Percentiles rank a stretch among this genome's conserved stretches.
Conservation (phyloP, 139 green algal genomes). For the Ulvella scutata region DNA sequence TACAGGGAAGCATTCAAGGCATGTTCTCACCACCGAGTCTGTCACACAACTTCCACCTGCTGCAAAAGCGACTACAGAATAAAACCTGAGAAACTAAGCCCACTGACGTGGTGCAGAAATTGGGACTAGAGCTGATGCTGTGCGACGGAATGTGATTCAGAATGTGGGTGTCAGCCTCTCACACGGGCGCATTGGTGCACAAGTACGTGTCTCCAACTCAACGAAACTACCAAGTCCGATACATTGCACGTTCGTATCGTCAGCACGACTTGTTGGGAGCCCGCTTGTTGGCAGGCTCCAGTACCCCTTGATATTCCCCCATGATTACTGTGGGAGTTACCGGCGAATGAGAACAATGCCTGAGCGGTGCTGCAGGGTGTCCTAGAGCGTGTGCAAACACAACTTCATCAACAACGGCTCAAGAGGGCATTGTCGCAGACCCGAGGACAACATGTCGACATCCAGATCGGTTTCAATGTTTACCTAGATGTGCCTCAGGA, state of each 20-base stretch:
- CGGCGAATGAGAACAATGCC: not conserved
- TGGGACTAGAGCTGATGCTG: not conserved
- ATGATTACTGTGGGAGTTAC: not conserved
- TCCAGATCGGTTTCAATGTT: conserved; percentile 39
- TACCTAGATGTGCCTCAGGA: conserved; percentile 65
- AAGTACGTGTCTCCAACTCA: not conserved
- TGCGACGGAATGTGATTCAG: not conserved
- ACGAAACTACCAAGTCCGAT: not conserved
- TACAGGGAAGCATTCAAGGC: not conserved
- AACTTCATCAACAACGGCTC: not conserved
- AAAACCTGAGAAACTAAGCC: not conserved
- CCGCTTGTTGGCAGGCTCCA: not conserved
- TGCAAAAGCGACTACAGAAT: too few relatives aligned
- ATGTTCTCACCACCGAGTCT: not conserved
- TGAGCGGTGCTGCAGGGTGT: not conserved
- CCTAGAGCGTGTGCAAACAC: not conserved
- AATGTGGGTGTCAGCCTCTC: not conserved
- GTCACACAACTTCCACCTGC: too few relatives aligned
- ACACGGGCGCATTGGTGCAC: not conserved
- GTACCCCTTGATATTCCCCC: not conserved
- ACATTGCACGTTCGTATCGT: not conserved
- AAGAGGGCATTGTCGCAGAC: not conserved
- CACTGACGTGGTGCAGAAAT: not conserved
- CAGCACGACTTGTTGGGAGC: not conserved
- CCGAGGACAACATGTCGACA: conserved; percentile 6